These are phyloP conservation scores for Aspergillus funiculosus DNA, from an alignment of 495 filamentous ascomycete genomes.

Conservation along the genomic window DNA sequence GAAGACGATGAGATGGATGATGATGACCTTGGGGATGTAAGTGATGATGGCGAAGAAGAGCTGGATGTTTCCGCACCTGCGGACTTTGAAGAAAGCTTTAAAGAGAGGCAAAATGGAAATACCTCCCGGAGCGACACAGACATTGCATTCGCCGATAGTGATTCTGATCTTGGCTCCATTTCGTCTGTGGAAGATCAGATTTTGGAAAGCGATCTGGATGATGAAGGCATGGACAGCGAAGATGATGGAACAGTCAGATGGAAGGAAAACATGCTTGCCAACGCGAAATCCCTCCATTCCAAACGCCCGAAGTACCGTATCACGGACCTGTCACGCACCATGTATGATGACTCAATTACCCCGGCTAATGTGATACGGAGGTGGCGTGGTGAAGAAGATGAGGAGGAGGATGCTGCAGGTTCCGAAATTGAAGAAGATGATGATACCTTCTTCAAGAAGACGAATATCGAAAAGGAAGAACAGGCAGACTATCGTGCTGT, in stretches of 20 bases:
- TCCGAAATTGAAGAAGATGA: conserved; percentile 58
- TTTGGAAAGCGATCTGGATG: conserved; percentile 54
- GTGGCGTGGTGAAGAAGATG: conserved; percentile 60
- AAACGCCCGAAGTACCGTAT: conserved; percentile 64
- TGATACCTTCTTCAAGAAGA: conserved; percentile 79
- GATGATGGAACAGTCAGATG: conserved; percentile 61
- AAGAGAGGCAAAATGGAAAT: conserved; percentile 40
- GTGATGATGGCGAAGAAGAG: conserved; percentile 39
- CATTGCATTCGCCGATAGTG: conserved; percentile 88
- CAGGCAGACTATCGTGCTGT: conserved; percentile 69
- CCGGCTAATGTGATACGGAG: conserved; percentile 66
- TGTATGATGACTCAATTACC: conserved; percentile 79
- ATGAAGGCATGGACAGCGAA: conserved; percentile 49
- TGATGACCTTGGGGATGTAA: conserved; percentile 40
- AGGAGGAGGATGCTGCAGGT: conserved; percentile 32
- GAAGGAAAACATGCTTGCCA: conserved; percentile 81
- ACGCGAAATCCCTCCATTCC: conserved; percentile 64
- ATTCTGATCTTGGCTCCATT: conserved; percentile 89
- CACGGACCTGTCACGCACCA: conserved; percentile 70
- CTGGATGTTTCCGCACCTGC: conserved; percentile 39
- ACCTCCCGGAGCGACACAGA: conserved; percentile 50
- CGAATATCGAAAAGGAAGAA: conserved; percentile 55
- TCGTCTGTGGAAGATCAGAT: conserved; percentile 62
- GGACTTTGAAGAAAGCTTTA: conserved; percentile 39
- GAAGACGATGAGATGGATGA: conserved; percentile 58